Evolutionary conservation across 2,329 filamentous ascomycete species (phyloP).

Genomic region (Lojkania enalia): DNA sequence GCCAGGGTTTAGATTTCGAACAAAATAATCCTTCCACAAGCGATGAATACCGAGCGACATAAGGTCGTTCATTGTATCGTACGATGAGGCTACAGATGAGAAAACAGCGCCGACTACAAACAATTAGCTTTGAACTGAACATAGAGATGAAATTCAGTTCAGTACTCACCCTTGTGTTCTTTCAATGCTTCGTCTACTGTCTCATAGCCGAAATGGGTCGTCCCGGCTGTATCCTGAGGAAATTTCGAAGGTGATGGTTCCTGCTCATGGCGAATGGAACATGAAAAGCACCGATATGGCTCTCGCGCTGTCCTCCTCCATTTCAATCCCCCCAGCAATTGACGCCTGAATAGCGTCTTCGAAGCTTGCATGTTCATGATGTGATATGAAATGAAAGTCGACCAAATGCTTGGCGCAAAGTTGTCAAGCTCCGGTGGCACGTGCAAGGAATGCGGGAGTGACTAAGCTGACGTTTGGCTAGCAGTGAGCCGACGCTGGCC

Average conservation of each 20-base stretch:
- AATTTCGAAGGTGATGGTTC: slow-evolving; percentile 41
- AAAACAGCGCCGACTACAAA: slow-evolving; percentile 80
- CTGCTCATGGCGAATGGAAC: slow-evolving; percentile 48
- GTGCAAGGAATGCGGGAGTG: slow-evolving; percentile 24
- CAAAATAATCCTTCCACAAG: slow-evolving; percentile 97
- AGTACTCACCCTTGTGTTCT: slow-evolving; percentile 61
- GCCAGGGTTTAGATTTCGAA: slow-evolving; percentile 86
- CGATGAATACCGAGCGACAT: slow-evolving; percentile 98
- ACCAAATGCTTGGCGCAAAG: slow-evolving; percentile 32
- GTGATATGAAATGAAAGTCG: slow-evolving; percentile 16
- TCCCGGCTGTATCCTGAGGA: slow-evolving; percentile 53
- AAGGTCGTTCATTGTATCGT: slow-evolving; percentile 98
- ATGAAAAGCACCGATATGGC: slow-evolving; percentile 57
- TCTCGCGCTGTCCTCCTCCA: slow-evolving; percentile 17
- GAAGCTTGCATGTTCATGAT: slow-evolving; percentile 34
- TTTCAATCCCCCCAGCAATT: slow-evolving; percentile 31
- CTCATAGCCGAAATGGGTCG: slow-evolving; percentile 90
- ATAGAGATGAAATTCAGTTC: slow-evolving; percentile 1
- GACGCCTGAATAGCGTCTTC: slow-evolving; percentile 30
- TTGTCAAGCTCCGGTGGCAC: slow-evolving; percentile 29
- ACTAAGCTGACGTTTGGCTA: slow-evolving; percentile 13
- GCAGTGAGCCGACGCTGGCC: slow-evolving; percentile 35
- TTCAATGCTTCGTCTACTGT: slow-evolving; percentile 82
- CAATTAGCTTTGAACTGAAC: slow-evolving; percentile 10
- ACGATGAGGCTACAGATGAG: slow-evolving; percentile 89